These are phyloP conservation scores for Eucalyptus pauciflora DNA, from an alignment of 345 rosid species.

Conservation along the genomic window DNA sequence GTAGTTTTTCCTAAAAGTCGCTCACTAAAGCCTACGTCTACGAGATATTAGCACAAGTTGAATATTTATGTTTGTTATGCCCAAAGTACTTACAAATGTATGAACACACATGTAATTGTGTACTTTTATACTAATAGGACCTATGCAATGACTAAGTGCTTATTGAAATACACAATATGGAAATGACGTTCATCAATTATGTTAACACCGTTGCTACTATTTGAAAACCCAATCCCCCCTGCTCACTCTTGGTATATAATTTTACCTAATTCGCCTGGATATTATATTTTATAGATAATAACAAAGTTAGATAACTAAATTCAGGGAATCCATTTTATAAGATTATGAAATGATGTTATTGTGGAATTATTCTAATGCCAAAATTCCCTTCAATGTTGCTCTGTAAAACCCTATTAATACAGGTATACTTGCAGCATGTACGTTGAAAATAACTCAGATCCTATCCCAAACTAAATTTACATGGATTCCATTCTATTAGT, in stretches of 20 bases:
- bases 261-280: not conserved
- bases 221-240: not conserved
- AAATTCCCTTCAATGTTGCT: not conserved
- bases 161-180: not conserved
- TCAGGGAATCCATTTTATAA: too few relatives aligned
- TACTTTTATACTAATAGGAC: not conserved
- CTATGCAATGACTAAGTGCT: not conserved
- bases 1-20: rapidly evolving
- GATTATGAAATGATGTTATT: not conserved
- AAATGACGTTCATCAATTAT: not conserved
- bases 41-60: too few relatives aligned
- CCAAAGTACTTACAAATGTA: too few relatives aligned
- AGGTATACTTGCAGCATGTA: not conserved
- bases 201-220: rapidly evolving
- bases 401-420: not conserved
- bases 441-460: not conserved
- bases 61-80: too few relatives aligned
- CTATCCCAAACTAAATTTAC: not conserved
- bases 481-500: not conserved
- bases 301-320: too few relatives aligned
- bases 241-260: too few relatives aligned
- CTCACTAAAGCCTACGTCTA: rapidly evolving
- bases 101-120: not conserved
- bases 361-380: not conserved
- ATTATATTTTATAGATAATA: too few relatives aligned